phyloP scores from a whole-genome alignment of 352 stramenopile species.

The Blastocystis sp. region DNA sequence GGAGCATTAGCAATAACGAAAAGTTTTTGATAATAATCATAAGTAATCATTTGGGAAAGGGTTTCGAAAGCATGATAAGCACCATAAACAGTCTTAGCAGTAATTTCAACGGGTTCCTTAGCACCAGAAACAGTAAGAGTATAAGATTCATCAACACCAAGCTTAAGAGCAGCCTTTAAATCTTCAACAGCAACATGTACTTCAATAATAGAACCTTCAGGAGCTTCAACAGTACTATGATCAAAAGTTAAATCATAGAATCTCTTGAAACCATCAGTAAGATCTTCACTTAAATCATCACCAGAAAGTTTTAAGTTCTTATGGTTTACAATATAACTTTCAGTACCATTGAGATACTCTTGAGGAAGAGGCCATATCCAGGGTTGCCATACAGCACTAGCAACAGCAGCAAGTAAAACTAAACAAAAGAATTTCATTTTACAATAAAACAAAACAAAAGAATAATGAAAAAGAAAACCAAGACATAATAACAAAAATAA shows the following conservation, averaged over 20 bases:
- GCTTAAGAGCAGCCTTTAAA: slow-evolving; percentile 1
- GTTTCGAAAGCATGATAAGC: slow-evolving; percentile 48
- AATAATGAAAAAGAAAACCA: no score
- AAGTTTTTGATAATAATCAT: slow-evolving; percentile 38
- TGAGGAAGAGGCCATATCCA: slow-evolving; percentile 28
- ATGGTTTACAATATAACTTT: no score
- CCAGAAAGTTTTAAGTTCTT: no score
- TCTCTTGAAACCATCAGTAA: no score
- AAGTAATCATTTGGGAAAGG: slow-evolving; percentile 47
- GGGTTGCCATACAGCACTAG: not conserved
- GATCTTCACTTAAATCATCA: no score
- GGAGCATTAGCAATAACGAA: slow-evolving; percentile 37
- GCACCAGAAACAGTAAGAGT: slow-evolving; percentile 24
- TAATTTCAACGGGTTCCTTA: slow-evolving; percentile 34
- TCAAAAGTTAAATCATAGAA: no score
- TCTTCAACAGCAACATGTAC: slow-evolving; percentile 35
- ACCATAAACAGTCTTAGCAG: slow-evolving; percentile 46
- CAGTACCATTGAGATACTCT: slow-evolving; percentile 17
- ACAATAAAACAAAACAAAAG: no score
- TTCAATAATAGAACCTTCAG: no score
- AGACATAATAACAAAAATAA: no score
- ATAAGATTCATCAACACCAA: slow-evolving; percentile 43
- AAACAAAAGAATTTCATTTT: no score
- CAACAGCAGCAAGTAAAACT: not conserved
- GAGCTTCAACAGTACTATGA: no score